Percentiles rank a stretch among this genome's conserved stretches.
Evolutionary conservation across 2,329 filamentous ascomycete species (phyloP).

Genomic region (Orbilia blumenaviensis): DNA sequence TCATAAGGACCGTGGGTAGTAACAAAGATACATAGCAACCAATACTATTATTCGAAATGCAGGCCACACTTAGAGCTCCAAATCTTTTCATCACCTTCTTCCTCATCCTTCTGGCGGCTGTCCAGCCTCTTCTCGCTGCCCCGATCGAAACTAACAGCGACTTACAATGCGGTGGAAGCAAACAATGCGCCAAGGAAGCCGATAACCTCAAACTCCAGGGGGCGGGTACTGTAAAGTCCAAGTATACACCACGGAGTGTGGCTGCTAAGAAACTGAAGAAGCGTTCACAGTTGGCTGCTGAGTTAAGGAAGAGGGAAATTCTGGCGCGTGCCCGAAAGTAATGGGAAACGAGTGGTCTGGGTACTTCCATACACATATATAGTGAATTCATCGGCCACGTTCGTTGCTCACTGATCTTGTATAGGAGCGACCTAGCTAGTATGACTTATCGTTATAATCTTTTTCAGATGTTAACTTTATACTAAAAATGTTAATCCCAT

Average conservation of each 20-base stretch:
- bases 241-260: neutral
- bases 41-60: conserved; percentile 9
- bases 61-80: conserved; percentile 15
- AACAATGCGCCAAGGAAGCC: neutral
- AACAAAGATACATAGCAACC: neutral
- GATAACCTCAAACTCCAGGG: neutral
- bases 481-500: too few relatives aligned
- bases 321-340: conserved; percentile 25
- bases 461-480: too few relatives aligned
- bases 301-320: conserved; percentile 23
- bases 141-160: neutral
- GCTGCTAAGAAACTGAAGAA: conserved; percentile 29
- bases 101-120: conserved; percentile 18
- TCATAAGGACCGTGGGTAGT: neutral
- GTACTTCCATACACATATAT: too few relatives aligned
- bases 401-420: too few relatives aligned
- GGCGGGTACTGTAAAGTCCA: neutral
- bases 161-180: neutral
- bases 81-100: conserved; percentile 35
- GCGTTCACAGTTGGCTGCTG: neutral
- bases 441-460: too few relatives aligned
- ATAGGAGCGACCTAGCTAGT: too few relatives aligned
- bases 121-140: conserved; percentile 27
- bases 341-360: too few relatives aligned
- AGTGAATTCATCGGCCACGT: too few relatives aligned